Evolutionary conservation across 495 filamentous ascomycete genomes (phyloP).

Genomic region (Hypoxylon rickii): DNA sequence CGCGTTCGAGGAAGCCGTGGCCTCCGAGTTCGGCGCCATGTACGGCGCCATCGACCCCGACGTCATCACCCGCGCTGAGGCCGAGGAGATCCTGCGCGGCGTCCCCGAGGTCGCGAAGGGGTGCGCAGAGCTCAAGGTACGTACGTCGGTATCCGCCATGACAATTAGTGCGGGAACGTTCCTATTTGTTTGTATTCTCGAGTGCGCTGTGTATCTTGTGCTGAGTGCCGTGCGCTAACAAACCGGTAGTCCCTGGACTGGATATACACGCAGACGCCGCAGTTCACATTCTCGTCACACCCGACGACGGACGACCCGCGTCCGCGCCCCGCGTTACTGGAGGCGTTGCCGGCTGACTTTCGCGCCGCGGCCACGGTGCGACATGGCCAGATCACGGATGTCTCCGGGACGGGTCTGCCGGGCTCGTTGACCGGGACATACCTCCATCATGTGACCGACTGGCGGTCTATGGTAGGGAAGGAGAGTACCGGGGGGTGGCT

Average conservation of each 20-base stretch:
- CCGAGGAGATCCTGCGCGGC: not conserved
- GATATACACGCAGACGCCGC: conserved; percentile 83
- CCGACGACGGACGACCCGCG: conserved; percentile 59
- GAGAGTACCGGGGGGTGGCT: conserved; percentile 40
- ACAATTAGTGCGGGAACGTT: too few species aligned
- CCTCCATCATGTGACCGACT: conserved; percentile 49
- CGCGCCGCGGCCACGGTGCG: conserved; percentile 40
- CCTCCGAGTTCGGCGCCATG: conserved; percentile 57
- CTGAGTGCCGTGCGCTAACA: too few species aligned
- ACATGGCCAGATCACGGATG: conserved; percentile 46
- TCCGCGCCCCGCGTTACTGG: conserved; percentile 46
- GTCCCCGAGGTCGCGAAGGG: conserved; percentile 1
- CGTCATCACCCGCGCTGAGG: not conserved
- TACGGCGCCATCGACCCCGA: conserved; percentile 46
- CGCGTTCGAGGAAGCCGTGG: conserved; percentile 57
- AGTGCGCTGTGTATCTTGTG: too few species aligned
- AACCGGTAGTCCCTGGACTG: conserved; percentile 66
- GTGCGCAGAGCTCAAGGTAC: conserved; percentile 33
- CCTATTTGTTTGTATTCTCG: too few species aligned
- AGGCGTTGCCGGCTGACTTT: conserved; percentile 39
- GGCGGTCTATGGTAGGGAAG: conserved; percentile 33
- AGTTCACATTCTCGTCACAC: conserved; percentile 71
- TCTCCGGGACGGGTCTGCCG: conserved; percentile 17
- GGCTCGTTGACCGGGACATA: conserved; percentile 31
- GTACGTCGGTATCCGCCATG: too few species aligned